phyloP scores from a whole-genome alignment of 2,329 filamentous ascomycete genomes.

The Exophiala bonariae region DNA sequence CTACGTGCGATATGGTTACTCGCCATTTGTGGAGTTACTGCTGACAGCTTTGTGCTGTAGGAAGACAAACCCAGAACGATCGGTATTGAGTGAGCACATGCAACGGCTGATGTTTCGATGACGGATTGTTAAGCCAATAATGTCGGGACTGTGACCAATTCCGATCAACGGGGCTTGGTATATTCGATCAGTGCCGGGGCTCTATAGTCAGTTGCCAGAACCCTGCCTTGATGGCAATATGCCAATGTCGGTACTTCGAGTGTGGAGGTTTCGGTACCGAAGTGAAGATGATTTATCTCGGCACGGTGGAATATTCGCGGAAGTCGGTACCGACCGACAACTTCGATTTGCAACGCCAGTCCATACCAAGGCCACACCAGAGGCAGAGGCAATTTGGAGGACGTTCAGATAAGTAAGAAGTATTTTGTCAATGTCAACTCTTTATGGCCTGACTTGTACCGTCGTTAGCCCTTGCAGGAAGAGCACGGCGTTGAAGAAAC shows the following conservation, averaged over 20 bases:
- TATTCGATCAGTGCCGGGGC: background rate
- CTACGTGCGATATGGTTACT: background rate
- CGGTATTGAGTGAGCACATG: background rate
- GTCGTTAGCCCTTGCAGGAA: background rate
- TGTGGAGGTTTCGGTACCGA: constrained; percentile 1
- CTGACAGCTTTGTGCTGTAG: no score
- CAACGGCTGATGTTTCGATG: background rate
- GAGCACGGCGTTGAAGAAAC: no score
- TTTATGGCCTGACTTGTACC: background rate
- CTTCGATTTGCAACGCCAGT: background rate
- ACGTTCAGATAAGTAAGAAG: background rate
- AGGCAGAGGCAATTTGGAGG: background rate
- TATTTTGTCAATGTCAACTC: background rate
- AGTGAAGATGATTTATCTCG: background rate
- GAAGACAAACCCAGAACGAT: background rate
- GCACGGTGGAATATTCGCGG: background rate
- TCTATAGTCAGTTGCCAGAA: background rate
- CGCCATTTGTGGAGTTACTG: no score
- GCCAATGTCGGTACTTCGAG: background rate
- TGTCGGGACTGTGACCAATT: no score
- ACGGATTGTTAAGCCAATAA: no score
- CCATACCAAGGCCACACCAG: background rate
- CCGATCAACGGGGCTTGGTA: background rate
- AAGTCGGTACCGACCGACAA: constrained; percentile 1
- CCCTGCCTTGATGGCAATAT: background rate